Conservation (phyloP, 2,329 filamentous ascomycete species). For the Ambrosiella xylebori region DNA sequence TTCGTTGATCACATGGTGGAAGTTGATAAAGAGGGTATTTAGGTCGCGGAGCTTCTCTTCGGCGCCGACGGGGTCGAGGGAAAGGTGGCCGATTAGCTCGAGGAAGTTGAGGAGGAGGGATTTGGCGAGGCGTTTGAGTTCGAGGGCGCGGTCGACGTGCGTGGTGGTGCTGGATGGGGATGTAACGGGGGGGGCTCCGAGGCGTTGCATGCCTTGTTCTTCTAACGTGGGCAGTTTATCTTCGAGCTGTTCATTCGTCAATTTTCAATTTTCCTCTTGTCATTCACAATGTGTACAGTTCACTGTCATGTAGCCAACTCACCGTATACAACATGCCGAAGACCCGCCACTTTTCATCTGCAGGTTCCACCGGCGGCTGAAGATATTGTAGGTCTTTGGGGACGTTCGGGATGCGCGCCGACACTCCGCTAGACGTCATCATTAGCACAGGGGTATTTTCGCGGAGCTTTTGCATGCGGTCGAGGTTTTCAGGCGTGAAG, state of each 20-base stretch:
- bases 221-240: conserved; percentile 50
- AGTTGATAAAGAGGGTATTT: conserved; percentile 70
- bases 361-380: conserved; percentile 63
- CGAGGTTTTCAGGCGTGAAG: conserved; percentile 62
- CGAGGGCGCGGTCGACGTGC: conserved; percentile 44
- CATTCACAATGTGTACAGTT: neutral
- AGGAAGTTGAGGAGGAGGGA: conserved; percentile 78
- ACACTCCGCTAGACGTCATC: neutral
- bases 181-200: conserved; percentile 28
- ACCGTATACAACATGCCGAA: conserved; percentile 53
- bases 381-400: conserved; percentile 60
- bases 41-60: conserved; percentile 61
- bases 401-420: conserved; percentile 23
- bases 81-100: conserved; percentile 58
- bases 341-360: conserved; percentile 50
- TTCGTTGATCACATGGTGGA: conserved; percentile 84
- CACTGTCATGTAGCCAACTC: neutral
- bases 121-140: conserved; percentile 65
- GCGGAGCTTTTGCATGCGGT: conserved; percentile 32
- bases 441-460: conserved; percentile 15
- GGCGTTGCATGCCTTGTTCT: conserved; percentile 52
- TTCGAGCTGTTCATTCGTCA: conserved; percentile 25
- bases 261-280: neutral
- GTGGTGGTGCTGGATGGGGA: conserved; percentile 19
- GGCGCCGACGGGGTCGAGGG: conserved; percentile 45